A percentile compares a stretch with the other conserved stretches of the same genome.
These are phyloP conservation scores for Diplocarpon mali DNA, from an alignment of 2,329 filamentous ascomycete species.

Conservation along the genomic window DNA sequence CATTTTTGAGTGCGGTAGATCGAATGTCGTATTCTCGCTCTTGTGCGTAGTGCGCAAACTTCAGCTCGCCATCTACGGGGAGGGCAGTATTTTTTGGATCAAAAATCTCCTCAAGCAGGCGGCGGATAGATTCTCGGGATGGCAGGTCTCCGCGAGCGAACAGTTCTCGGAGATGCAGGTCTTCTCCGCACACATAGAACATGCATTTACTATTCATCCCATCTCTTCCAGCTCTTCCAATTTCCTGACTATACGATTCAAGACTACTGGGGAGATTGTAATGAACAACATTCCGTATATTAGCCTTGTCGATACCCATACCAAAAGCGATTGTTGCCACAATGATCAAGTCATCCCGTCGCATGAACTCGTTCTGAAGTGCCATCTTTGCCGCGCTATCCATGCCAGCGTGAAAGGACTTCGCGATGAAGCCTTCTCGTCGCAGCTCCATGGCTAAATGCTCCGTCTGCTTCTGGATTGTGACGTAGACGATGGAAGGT, in stretches of 20 bases:
- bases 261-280: conserved; percentile 40
- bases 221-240: conserved; percentile 44
- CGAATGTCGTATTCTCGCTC: conserved; percentile 43
- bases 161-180: conserved; percentile 46
- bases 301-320: conserved; percentile 47
- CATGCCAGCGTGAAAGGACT: conserved; percentile 41
- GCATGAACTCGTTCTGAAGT: conserved; percentile 43
- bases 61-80: conserved; percentile 34
- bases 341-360: conserved; percentile 33
- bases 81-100: conserved; percentile 25
- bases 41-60: conserved; percentile 35
- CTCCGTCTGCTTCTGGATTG: conserved; percentile 42
- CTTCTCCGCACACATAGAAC: conserved; percentile 44
- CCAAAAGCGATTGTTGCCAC: conserved; percentile 48
- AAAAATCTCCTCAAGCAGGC: conserved; percentile 42
- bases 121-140: conserved; percentile 36
- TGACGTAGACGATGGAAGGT: conserved; percentile 50
- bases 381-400: conserved; percentile 33
- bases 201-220: conserved; percentile 43
- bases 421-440: conserved; percentile 31
- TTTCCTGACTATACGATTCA: conserved; percentile 47
- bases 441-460: conserved; percentile 31
- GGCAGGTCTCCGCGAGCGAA: conserved; percentile 50
- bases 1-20: conserved; percentile 36
- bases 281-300: conserved; percentile 44